Conservation (phyloP, 495 filamentous ascomycete species). For the Trichoderma gamsii region DNA sequence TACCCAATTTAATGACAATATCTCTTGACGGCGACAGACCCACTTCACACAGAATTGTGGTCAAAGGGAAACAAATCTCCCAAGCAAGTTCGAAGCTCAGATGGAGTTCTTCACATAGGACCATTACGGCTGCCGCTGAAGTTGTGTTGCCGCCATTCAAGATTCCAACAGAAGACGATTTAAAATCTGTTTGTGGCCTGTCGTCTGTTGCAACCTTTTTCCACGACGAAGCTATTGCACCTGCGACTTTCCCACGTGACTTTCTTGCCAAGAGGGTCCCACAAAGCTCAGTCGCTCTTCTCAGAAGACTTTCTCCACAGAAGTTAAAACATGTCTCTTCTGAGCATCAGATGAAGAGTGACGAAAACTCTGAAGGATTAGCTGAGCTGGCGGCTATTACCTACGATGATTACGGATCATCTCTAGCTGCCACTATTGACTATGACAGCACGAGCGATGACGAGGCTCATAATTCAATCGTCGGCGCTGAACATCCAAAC, state of each 20-base stretch:
- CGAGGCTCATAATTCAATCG: slow-evolving; percentile 16
- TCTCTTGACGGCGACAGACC: not conserved
- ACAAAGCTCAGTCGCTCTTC: slow-evolving; percentile 35
- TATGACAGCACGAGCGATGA: slow-evolving; percentile 39
- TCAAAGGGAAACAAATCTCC: slow-evolving; percentile 29
- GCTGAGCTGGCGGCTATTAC: slow-evolving; percentile 31
- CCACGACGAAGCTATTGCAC: slow-evolving; percentile 39
- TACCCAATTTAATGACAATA: not conserved
- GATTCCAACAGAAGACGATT: slow-evolving; percentile 35
- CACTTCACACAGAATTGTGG: not conserved
- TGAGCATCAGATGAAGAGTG: slow-evolving; percentile 20
- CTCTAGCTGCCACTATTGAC: slow-evolving; percentile 50
- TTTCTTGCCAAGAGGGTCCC: slow-evolving; percentile 43
- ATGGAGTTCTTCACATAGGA: slow-evolving; percentile 19
- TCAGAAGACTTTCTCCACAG: slow-evolving; percentile 42
- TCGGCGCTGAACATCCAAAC: slow-evolving; percentile 14
- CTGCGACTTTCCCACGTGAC: slow-evolving; percentile 23
- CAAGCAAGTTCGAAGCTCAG: slow-evolving; percentile 16
- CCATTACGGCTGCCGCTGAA: slow-evolving; percentile 29
- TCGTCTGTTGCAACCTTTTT: slow-evolving; percentile 59
- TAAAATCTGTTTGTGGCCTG: slow-evolving; percentile 40
- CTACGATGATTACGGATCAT: slow-evolving; percentile 35
- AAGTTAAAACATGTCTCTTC: slow-evolving; percentile 21
- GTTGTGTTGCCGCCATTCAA: slow-evolving; percentile 57
- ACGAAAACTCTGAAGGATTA: slow-evolving; percentile 38